A percentile compares a stretch with the other conserved stretches of the same genome.
phyloP scores from a whole-genome alignment of 352 stramenopile genomes.

The Pythium biforme region DNA sequence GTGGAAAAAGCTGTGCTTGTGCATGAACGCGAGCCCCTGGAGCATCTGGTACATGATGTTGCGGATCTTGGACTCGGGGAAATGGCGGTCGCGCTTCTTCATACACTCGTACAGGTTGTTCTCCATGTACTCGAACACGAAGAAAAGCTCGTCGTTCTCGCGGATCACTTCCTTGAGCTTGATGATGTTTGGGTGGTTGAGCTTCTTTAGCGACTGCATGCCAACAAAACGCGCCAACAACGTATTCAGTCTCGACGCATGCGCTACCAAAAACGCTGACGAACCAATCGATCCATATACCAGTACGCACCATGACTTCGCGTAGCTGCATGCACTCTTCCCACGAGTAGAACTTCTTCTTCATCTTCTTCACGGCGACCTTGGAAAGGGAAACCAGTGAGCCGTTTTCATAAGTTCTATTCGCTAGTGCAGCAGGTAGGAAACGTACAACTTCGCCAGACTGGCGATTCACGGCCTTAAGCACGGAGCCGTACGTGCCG shows the following conservation, averaged over 20 bases:
- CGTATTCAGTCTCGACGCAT: not conserved
- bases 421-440: too few relatives aligned
- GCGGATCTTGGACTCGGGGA: conserved; percentile 93
- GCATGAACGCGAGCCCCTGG: conserved; percentile 96
- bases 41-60: conserved; percentile 99
- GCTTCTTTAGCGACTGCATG: conserved; percentile 87
- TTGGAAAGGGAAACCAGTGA: conserved; percentile 20
- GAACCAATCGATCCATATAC: not conserved
- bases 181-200: conserved; percentile 98
- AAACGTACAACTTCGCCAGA: conserved; percentile 90
- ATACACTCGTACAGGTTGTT: conserved; percentile 98
- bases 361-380: conserved; percentile 97
- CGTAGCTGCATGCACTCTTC: conserved; percentile 97
- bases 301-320: conserved; percentile 91
- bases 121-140: conserved; percentile 99
- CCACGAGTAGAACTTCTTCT: conserved; percentile 96
- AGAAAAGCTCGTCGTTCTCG: conserved; percentile 97
- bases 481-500: conserved; percentile 94
- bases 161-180: conserved; percentile 98
- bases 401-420: too few relatives aligned
- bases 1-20: conserved; percentile 98
- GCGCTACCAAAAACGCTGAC: not conserved
- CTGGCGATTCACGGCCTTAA: conserved; percentile 93
- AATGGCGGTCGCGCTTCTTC: conserved; percentile 89
- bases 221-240: not conserved